These are phyloP conservation scores for Xylaria venustula DNA, from an alignment of 495 filamentous ascomycete species.

Conservation along the genomic window DNA sequence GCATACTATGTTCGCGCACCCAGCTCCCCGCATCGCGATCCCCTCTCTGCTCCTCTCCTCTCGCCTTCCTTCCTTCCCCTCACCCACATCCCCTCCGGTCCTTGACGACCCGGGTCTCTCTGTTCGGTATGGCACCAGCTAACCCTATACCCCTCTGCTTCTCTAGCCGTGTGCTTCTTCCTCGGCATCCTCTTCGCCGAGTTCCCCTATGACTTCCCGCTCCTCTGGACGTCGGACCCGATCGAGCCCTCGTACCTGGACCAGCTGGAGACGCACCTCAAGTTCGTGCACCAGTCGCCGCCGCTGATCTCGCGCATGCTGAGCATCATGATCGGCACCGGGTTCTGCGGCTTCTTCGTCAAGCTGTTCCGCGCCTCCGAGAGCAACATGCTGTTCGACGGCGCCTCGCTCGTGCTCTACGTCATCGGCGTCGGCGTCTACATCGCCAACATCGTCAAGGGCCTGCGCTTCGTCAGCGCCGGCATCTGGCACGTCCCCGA, in stretches of 20 bases:
- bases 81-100: neutral
- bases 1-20: too few species aligned
- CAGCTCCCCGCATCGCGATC: conserved; percentile 5
- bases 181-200: conserved; percentile 96
- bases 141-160: neutral
- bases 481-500: conserved; percentile 54
- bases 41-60: too few species aligned
- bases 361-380: conserved; percentile 93
- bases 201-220: conserved; percentile 96
- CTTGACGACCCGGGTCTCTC: neutral
- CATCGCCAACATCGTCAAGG: conserved; percentile 91
- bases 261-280: conserved; percentile 82
- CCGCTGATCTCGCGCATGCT: conserved; percentile 89
- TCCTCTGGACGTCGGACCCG: conserved; percentile 78
- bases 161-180: conserved; percentile 81
- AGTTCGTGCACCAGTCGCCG: conserved; percentile 80
- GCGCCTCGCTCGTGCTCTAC: conserved; percentile 86
- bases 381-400: conserved; percentile 95
- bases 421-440: conserved; percentile 90
- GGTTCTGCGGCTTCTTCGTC: conserved; percentile 82
- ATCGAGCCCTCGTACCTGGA: conserved; percentile 66
- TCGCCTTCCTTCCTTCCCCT: too few species aligned
- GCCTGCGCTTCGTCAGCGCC: conserved; percentile 71
- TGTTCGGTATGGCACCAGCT: neutral
- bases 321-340: conserved; percentile 86